Conservation (phyloP, 2,329 filamentous ascomycete genomes). For the Diplocarpon mali region DNA sequence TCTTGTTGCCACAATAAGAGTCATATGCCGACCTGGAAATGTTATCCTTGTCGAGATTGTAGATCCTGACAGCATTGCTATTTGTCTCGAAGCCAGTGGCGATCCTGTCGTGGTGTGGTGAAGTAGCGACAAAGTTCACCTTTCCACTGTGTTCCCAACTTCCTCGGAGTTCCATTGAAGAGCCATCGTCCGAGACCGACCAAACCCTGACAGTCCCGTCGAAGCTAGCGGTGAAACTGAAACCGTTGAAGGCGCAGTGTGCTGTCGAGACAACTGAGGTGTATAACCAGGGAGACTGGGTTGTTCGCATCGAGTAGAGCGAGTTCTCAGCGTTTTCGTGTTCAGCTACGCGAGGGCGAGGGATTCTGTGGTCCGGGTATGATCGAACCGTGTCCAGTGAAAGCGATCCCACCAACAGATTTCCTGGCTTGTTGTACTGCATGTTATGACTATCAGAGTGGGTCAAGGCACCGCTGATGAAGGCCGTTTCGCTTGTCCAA, state of each 20-base stretch:
- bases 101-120: conserved; percentile 35
- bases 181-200: conserved; percentile 32
- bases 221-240: conserved; percentile 50
- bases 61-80: conserved; percentile 44
- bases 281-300: conserved; percentile 52
- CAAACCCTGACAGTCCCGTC: conserved; percentile 51
- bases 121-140: conserved; percentile 51
- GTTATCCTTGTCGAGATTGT: conserved; percentile 32
- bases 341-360: conserved; percentile 36
- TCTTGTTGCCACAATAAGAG: conserved; percentile 22
- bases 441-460: conserved; percentile 54
- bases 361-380: conserved; percentile 45
- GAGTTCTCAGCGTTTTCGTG: conserved; percentile 38
- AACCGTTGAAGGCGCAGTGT: conserved; percentile 34
- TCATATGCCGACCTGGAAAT: conserved; percentile 25
- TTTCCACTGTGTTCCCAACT: conserved; percentile 47
- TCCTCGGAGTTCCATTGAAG: conserved; percentile 33
- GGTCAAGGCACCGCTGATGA: conserved; percentile 51
- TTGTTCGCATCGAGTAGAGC: conserved; percentile 43
- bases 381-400: conserved; percentile 35
- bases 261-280: conserved; percentile 52
- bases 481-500: conserved; percentile 42
- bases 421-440: conserved; percentile 55
- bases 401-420: conserved; percentile 45
- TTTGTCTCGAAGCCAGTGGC: conserved; percentile 49